phyloP scores from a whole-genome alignment of 116 monocot species.

The Zostera marina region DNA sequence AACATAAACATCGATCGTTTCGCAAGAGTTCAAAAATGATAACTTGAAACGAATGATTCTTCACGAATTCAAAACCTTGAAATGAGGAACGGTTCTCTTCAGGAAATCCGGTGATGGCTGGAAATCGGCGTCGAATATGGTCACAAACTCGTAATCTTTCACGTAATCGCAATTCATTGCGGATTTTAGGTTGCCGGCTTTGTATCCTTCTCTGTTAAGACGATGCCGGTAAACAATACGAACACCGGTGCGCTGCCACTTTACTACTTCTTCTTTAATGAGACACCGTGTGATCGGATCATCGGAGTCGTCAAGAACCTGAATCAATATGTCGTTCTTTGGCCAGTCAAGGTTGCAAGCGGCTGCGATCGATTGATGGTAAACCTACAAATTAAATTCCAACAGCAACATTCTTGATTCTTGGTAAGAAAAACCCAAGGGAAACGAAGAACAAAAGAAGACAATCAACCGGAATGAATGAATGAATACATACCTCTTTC shows the following conservation, averaged over 20 bases:
- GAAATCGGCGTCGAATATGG: conserved; percentile 48
- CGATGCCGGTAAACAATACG: conserved; percentile 31
- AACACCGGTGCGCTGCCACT: conserved; percentile 32
- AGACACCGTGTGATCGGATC: conserved; percentile 25
- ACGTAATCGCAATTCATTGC: conserved; percentile 43
- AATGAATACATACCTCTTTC: conserved; percentile 42
- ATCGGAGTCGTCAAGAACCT: conserved; percentile 42
- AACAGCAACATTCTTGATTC: too few relatives aligned
- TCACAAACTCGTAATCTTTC: conserved; percentile 37
- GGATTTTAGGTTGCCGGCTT: conserved; percentile 41
- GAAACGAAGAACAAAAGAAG: neutral
- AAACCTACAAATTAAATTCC: conserved; percentile 18
- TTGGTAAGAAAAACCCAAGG: neutral
- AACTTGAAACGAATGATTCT: too few relatives aligned
- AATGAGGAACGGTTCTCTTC: conserved; percentile 41
- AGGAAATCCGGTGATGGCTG: conserved; percentile 36
- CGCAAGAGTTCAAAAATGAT: too few relatives aligned
- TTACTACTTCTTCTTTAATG: conserved; percentile 34
- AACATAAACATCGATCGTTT: neutral
- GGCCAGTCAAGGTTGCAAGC: conserved; percentile 36
- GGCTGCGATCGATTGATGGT: conserved; percentile 34
- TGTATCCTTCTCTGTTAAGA: conserved; percentile 26
- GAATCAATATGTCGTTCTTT: conserved; percentile 32
- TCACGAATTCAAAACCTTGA: conserved; percentile 15
- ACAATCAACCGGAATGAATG: neutral